Base-by-base conservation (phyloP, 495 filamentous ascomycete genomes). In the Aspergillus funiculosus region DNA sequence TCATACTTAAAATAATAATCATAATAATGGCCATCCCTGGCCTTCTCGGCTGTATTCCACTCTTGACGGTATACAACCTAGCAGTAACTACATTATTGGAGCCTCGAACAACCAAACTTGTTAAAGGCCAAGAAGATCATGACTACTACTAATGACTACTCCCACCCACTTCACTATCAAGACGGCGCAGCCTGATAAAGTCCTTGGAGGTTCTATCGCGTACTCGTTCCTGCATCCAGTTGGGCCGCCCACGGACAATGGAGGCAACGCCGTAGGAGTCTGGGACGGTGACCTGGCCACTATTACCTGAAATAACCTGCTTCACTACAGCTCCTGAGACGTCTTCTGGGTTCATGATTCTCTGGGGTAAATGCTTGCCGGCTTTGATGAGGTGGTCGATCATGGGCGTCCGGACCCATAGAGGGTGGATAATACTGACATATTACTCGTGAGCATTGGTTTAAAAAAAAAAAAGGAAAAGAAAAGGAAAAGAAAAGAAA, bases 321-420 rank as follows among this genome's bases (percentile, higher is more conserved):
- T 62, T 59, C 27, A 61, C 57, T 28, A 73, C 63, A 0, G 63
- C 66, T 2, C 51, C 48, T 0, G 66, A 56, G 3, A 73, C 65
- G 2, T 48, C 48, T 46, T 71, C 53, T 6, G 62, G 52, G 8
- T 56, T 63, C 50, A 73, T 50, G 1, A 71, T 54, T 6, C 59
- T 58, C 41, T 67, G 59, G 0, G 53, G 47, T 53, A 69, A 67
- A 11, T 63, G 43, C 2, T 41, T 13, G 18, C 62, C 63, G 25
- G 60, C 43, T n/a, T 66, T 60, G 13, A 58, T 63, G 14, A 70
- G 43, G 7, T 59, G 32, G 50, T 64, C 56, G 48, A 65, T 71
- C 60, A 74, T 62, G 6, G 65, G 61, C 0, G 70, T 74, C 6
- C 61, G 61, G 9, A 71, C 70, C 64, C 66, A 74, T 36, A 63